Conservation (phyloP, 1,139 yeast species). For the Arxiozyma slooffiae region DNA sequence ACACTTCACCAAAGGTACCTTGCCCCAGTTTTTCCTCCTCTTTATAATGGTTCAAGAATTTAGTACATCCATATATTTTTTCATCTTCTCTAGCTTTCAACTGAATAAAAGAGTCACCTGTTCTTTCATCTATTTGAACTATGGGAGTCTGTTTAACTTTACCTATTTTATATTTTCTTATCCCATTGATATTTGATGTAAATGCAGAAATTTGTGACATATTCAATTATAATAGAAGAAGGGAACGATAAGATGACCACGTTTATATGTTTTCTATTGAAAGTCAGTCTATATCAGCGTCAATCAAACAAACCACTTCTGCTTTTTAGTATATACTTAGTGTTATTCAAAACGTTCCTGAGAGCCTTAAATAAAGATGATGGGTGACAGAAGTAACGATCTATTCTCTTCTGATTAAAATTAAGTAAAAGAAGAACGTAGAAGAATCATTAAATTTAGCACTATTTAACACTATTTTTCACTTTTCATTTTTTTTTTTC, state of each 20-base stretch:
- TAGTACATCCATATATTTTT: constrained; percentile 28
- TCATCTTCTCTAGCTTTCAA: constrained; percentile 21
- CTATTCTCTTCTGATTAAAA: too few relatives aligned
- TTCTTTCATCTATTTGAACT: constrained; percentile 21
- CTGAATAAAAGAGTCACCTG: constrained; percentile 23
- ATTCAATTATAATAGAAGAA: background rate
- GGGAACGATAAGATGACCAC: too few relatives aligned
- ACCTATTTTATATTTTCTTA: constrained; percentile 27
- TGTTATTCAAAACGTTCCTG: background rate
- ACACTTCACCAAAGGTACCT: constrained; percentile 87
- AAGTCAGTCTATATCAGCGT: background rate
- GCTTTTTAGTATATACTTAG: too few relatives aligned
- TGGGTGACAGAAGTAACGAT: background rate
- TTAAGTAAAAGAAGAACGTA: background rate
- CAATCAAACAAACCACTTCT: background rate
- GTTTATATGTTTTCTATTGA: background rate
- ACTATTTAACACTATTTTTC: too few relatives aligned
- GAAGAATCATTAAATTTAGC: background rate
- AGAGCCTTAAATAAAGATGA: background rate
- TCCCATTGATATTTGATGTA: background rate
- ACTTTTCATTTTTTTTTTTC: too few relatives aligned
- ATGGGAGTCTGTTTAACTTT: constrained; percentile 29
- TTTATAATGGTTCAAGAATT: constrained; percentile 36
- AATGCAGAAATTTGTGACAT: background rate
- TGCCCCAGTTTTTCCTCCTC: constrained; percentile 69